A percentile compares a stretch with the other conserved stretches of the same genome.
Evolutionary conservation across 768 basidiomycete species (phyloP).

Genomic region (Lactifluus echinatus): DNA sequence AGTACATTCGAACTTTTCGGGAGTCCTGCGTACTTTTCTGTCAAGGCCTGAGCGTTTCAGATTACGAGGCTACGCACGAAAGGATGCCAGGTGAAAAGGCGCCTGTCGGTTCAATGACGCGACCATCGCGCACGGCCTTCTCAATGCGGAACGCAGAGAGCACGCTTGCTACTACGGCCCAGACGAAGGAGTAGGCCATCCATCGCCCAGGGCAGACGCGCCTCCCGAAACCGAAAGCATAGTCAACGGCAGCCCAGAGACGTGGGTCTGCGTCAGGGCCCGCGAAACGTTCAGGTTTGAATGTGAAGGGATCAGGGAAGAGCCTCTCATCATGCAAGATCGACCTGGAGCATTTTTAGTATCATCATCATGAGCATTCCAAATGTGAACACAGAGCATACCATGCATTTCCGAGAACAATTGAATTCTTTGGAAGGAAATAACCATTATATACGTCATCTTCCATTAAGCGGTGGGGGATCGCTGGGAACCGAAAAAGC

Average conservation of each 20-base stretch:
- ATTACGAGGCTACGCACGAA: constrained; percentile 4
- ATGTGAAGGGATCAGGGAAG: constrained; percentile 25
- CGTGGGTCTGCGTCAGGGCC: constrained; percentile 11
- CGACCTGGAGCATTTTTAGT: neutral
- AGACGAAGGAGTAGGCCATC: constrained; percentile 20
- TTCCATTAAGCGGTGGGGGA: constrained; percentile 20
- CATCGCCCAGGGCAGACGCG: constrained; percentile 22
- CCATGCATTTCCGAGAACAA: constrained; percentile 20
- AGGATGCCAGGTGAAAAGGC: constrained; percentile 19
- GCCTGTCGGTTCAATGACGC: constrained; percentile 16
- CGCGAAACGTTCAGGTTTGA: constrained; percentile 27
- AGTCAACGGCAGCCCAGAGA: constrained; percentile 10
- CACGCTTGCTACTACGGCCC: constrained; percentile 18
- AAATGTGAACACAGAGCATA: neutral
- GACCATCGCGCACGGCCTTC: constrained; percentile 16
- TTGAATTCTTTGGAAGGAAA: constrained; percentile 21
- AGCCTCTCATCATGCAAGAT: constrained; percentile 25
- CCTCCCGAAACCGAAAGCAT: constrained; percentile 23
- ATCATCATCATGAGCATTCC: neutral
- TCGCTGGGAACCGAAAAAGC: constrained; percentile 2
- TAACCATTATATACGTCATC: constrained; percentile 24
- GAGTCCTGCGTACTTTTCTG: constrained; percentile 1
- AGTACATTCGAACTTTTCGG: constrained; percentile 18
- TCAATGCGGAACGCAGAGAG: constrained; percentile 18
- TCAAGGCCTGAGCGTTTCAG: neutral